Evolutionary conservation across 2,329 filamentous ascomycete species (phyloP).

Genomic region (Colletotrichum nymphaeae): DNA sequence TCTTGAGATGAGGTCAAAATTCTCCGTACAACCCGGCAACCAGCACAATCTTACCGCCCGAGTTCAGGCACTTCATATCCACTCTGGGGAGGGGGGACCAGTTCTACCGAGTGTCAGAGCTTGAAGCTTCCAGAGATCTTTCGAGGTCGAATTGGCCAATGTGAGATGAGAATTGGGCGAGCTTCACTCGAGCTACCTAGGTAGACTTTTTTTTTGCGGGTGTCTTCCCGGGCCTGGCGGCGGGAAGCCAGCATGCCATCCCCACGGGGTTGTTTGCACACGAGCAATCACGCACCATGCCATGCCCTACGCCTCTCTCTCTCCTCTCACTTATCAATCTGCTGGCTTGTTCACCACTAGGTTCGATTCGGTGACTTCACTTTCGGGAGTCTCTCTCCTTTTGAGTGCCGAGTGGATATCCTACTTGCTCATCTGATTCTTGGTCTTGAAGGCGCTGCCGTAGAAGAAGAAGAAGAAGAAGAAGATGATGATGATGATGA

Average conservation of each 20-base stretch:
- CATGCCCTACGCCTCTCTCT: background rate
- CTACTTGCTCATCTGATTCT: background rate
- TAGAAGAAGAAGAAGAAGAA: background rate
- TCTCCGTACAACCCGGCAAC: background rate
- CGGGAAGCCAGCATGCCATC: constrained; percentile 18
- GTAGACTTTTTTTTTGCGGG: constrained; percentile 9
- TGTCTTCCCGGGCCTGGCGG: constrained; percentile 5
- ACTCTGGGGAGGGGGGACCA: background rate
- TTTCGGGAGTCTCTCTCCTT: background rate
- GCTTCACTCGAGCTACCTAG: constrained; percentile 5
- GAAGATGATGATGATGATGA: background rate
- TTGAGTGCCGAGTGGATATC: background rate
- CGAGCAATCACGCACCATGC: background rate
- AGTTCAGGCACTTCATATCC: background rate
- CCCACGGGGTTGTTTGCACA: background rate
- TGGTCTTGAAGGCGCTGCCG: background rate
- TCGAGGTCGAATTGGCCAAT: constrained; percentile 33
- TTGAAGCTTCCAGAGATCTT: constrained; percentile 10
- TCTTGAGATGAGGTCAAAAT: background rate
- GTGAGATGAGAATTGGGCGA: constrained; percentile 27
- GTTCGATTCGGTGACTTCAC: background rate
- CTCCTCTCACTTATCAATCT: background rate
- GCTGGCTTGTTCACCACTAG: background rate
- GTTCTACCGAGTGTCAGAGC: background rate
- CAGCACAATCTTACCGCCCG: background rate